Evolutionary conservation across 805 yeast species (phyloP).

Genomic region (Metschnikowia drakensbergensis): DNA sequence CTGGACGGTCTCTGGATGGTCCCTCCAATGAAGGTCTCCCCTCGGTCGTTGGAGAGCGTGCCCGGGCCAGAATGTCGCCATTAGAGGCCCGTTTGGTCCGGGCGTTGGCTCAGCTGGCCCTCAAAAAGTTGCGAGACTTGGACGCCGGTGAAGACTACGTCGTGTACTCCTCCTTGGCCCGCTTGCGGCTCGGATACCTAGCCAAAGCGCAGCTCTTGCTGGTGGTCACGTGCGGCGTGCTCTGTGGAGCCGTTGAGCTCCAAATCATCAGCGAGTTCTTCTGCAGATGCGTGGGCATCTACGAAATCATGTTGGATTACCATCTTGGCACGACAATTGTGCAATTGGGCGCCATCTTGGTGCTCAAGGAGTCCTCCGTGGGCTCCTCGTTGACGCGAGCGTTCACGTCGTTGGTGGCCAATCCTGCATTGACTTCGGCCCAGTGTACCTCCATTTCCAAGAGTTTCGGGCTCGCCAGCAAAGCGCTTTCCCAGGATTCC

Average conservation of each 20-base stretch:
- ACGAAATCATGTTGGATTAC: constrained; percentile 51
- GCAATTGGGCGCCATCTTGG: constrained; percentile 54
- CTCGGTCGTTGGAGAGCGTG: background rate
- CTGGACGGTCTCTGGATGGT: no score
- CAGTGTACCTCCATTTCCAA: constrained; percentile 52
- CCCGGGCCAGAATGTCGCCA: background rate
- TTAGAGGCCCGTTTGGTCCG: constrained; percentile 20
- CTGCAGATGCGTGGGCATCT: constrained; percentile 48
- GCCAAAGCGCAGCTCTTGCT: constrained; percentile 58
- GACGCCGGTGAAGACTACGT: constrained; percentile 58
- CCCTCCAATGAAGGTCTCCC: background rate
- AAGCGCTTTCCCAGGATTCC: constrained; percentile 71
- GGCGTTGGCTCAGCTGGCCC: constrained; percentile 31
- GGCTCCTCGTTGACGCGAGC: constrained; percentile 40
- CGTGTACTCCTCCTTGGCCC: constrained; percentile 46
- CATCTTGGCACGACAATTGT: constrained; percentile 49
- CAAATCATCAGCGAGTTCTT: constrained; percentile 44
- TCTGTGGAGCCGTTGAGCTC: constrained; percentile 43
- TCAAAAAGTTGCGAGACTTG: constrained; percentile 41
- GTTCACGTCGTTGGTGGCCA: constrained; percentile 52
- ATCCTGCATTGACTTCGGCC: constrained; percentile 44
- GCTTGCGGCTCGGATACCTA: constrained; percentile 48
- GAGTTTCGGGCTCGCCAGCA: constrained; percentile 62
- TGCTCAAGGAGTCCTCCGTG: constrained; percentile 36
- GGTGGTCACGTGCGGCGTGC: constrained; percentile 55